phyloP scores from a whole-genome alignment of 129 eudicot genomes.

The Saposhnikovia divaricata region DNA sequence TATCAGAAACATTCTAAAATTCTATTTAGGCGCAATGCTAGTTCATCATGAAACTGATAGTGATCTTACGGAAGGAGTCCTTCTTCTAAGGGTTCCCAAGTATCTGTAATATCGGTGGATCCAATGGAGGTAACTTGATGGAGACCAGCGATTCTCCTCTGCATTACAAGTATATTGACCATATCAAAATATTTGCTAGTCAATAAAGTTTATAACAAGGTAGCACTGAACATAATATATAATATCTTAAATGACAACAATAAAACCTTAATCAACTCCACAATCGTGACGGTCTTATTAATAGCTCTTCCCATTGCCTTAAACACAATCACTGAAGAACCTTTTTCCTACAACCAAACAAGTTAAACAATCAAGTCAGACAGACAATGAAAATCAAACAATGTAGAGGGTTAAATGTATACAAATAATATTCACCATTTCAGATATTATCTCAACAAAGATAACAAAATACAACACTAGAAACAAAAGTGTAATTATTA shows the following conservation, averaged over 20 bases:
- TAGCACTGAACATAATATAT: not conserved
- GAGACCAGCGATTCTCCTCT: slow-evolving; percentile 96
- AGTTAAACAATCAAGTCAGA: slow-evolving; percentile 4
- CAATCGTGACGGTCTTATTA: slow-evolving; percentile 92
- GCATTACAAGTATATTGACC: slow-evolving; percentile 3
- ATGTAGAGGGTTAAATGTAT: not conserved
- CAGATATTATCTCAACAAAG: not conserved
- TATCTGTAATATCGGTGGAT: slow-evolving; percentile 87
- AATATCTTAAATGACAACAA: slow-evolving; percentile 10
- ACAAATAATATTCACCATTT: not conserved
- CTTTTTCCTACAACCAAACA: slow-evolving; percentile 53
- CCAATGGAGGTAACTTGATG: slow-evolving; percentile 86
- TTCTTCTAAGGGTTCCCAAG: slow-evolving; percentile 98
- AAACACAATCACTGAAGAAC: slow-evolving; percentile 77
- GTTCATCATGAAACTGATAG: not conserved
- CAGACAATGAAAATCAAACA: not conserved
- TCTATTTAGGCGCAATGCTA: not conserved
- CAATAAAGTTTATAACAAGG: not conserved
- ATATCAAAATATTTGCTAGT: not conserved
- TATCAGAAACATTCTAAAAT: not conserved
- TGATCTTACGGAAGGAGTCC: slow-evolving; percentile 87
- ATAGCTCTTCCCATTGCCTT: slow-evolving; percentile 99
- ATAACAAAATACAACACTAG: not conserved
- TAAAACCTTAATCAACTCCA: slow-evolving; percentile 84
- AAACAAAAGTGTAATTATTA: no score